phyloP scores from a whole-genome alignment of 805 yeast genomes.

The Starmerella floris region DNA sequence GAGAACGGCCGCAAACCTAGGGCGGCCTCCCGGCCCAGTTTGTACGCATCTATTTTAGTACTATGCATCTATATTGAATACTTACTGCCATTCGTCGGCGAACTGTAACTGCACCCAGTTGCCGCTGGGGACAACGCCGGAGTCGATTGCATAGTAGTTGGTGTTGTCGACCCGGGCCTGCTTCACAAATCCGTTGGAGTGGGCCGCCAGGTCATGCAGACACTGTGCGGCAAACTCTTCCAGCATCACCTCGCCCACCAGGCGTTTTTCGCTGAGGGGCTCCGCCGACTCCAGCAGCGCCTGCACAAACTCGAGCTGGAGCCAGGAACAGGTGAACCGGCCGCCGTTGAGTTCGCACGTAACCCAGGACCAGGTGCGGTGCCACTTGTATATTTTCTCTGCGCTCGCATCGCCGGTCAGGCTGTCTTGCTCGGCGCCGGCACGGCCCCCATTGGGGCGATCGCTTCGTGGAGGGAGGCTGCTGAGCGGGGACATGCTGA shows the following conservation, averaged over 20 bases:
- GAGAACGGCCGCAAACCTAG: too few relatives aligned
- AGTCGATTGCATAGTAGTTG: background rate
- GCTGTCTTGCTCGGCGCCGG: too few relatives aligned
- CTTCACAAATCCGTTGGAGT: slow-evolving; percentile 2
- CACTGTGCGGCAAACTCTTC: background rate
- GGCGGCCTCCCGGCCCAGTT: too few relatives aligned
- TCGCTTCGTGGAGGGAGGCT: background rate
- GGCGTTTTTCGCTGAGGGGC: slow-evolving; percentile 1
- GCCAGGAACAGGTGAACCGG: slow-evolving; percentile 3
- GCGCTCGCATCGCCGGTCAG: background rate
- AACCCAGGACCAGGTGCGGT: slow-evolving; percentile 5
- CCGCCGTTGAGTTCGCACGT: background rate
- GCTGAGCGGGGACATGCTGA: background rate
- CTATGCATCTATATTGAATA: too few relatives aligned
- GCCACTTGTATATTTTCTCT: background rate
- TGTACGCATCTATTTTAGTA: too few relatives aligned
- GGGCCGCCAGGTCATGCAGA: background rate
- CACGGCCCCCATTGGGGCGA: background rate
- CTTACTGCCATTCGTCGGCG: background rate
- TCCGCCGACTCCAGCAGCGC: background rate
- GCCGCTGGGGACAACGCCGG: background rate
- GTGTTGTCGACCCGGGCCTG: background rate
- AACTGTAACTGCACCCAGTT: background rate
- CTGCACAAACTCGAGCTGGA: slow-evolving; percentile 2
- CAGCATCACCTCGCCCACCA: background rate